phyloP scores from a whole-genome alignment of 495 filamentous ascomycete genomes.

The Aspergillus cavernicola region DNA sequence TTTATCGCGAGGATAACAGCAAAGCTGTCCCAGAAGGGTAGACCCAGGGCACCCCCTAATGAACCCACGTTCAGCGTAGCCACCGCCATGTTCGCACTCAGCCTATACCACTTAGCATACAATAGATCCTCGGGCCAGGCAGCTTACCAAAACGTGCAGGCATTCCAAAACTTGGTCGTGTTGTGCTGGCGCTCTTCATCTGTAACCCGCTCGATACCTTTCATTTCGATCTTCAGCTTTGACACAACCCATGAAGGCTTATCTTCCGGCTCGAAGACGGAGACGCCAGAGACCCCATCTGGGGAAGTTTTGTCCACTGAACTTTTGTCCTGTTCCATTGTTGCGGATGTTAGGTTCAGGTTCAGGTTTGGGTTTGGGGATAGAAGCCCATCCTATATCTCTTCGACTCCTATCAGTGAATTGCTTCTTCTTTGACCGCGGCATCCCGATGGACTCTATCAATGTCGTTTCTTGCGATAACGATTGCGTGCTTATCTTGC shows the following conservation, averaged over 20 bases:
- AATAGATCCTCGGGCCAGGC: neutral
- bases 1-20: slow-evolving; percentile 59
- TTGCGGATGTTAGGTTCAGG: too few relatives aligned
- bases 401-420: too few relatives aligned
- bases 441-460: too few relatives aligned
- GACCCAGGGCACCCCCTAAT: slow-evolving; percentile 33
- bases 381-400: too few relatives aligned
- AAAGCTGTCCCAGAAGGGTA: slow-evolving; percentile 55
- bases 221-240: slow-evolving; percentile 52
- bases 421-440: too few relatives aligned
- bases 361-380: too few relatives aligned
- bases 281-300: neutral
- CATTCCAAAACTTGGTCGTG: slow-evolving; percentile 45
- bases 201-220: slow-evolving; percentile 66
- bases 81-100: slow-evolving; percentile 66
- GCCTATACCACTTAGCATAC: slow-evolving; percentile 13
- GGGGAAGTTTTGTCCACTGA: too few relatives aligned
- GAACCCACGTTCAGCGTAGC: slow-evolving; percentile 63
- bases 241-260: slow-evolving; percentile 2
- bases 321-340: too few relatives aligned
- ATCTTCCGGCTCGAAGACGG: neutral
- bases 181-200: slow-evolving; percentile 55
- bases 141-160: slow-evolving; percentile 48
- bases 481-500: too few relatives aligned
- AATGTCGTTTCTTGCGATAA: too few relatives aligned